These are phyloP conservation scores for Haplographium delicatum DNA, from an alignment of 495 filamentous ascomycete genomes.

Conservation along the genomic window DNA sequence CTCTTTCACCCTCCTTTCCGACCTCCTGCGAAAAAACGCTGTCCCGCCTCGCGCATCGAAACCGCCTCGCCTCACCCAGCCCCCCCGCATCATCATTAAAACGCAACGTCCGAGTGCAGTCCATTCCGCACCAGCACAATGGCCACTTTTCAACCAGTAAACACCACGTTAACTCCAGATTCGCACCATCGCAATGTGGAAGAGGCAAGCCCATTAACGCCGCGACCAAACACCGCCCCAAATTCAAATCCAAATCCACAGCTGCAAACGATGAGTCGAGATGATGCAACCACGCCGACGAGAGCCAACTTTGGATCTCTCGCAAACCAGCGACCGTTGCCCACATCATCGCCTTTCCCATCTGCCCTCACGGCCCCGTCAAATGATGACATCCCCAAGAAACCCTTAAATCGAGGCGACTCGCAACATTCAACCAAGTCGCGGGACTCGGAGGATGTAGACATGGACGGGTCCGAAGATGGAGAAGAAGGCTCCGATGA, in stretches of 20 bases:
- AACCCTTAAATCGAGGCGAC: slow-evolving; percentile 42
- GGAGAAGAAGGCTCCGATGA: slow-evolving; percentile 66
- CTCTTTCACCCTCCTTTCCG: slow-evolving; percentile 6
- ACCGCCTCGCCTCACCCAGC: slow-evolving; percentile 8
- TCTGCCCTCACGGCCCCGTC: slow-evolving; percentile 45
- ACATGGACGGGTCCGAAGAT: slow-evolving; percentile 65
- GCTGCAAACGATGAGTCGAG: slow-evolving; percentile 30
- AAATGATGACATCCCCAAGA: slow-evolving; percentile 32
- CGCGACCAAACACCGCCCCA: too few relatives aligned
- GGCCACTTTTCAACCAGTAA: slow-evolving; percentile 68
- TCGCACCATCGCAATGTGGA: slow-evolving; percentile 30
- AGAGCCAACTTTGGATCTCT: slow-evolving; percentile 52
- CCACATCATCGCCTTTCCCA: slow-evolving; percentile 47
- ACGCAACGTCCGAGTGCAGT: not conserved
- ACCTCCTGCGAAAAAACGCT: slow-evolving; percentile 13
- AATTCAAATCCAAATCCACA: slow-evolving; percentile 38
- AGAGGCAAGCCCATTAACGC: slow-evolving; percentile 59
- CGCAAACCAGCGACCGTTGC: slow-evolving; percentile 54
- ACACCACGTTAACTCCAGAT: slow-evolving; percentile 58
- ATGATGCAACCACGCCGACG: slow-evolving; percentile 57
- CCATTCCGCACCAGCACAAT: slow-evolving; percentile 9
- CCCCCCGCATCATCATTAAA: slow-evolving; percentile 17
- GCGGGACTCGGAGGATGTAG: slow-evolving; percentile 65
- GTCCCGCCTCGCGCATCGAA: slow-evolving; percentile 1
- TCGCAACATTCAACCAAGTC: slow-evolving; percentile 61